Base-by-base conservation (phyloP, 2,329 filamentous ascomycete genomes). In the Cadophora malorum region DNA sequence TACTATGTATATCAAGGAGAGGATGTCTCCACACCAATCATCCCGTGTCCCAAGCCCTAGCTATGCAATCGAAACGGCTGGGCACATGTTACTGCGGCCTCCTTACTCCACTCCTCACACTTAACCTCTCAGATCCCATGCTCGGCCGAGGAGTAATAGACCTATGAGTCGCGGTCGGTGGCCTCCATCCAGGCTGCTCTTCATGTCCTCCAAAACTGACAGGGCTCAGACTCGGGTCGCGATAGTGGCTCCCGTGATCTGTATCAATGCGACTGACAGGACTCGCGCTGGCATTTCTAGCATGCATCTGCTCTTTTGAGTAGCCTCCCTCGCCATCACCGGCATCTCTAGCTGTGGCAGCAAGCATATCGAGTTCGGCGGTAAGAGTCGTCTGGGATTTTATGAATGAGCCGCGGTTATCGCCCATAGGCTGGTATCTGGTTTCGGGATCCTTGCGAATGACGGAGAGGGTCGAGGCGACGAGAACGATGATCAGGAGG, bases 361-460 rank as follows among this genome's bases (percentile, higher is more conserved):
- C 94, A 66, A 97, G 83, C 9, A 94, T 95, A 78, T 97, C 94
- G 59, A 97, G 86, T 81, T 97, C 94, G 7, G 94, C 97, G 4
- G 91, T 93, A 64, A 97, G 83, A 76, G 95, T 90, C 6, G 92
- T 92, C 79, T 96, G 92, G 16, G 94, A 97, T 84, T 97, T 97
- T 89, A 97, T 97, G 82, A 98, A 97, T 8, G 94, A 97, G 63
- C 93, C 93, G 75, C 95, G 91, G 80, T 98, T 95, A 76, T 98
- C 95, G 64, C 91, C 91, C 94, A 98, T 97, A 75, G 93, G 94
- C 80, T 97, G 93, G 81, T 98, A 98, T 69, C 94, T 90, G 49
- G 91, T 93, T 78, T 98, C 95, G 21, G 95, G 95, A 81, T 97
- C 96, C 86, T 96, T 96, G 70, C 93, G 92, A 78, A 93, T 88